phyloP scores from a whole-genome alignment of 2,329 filamentous ascomycete genomes.

The Pseudogymnoascus sp. region DNA sequence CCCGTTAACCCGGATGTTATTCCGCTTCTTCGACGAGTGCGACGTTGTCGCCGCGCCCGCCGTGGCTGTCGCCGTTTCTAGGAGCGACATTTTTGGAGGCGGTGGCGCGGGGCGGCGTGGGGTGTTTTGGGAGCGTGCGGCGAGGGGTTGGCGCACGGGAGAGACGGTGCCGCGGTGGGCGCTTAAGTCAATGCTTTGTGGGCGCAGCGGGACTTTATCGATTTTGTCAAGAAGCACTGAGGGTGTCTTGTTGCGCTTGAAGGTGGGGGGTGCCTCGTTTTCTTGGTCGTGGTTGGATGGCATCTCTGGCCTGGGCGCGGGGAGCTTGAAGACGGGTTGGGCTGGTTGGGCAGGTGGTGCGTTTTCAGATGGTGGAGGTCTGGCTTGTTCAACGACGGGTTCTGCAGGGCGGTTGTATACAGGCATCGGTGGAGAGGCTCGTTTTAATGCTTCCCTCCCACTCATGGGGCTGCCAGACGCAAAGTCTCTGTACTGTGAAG shows the following conservation, averaged over 20 bases:
- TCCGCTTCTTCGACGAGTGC: constrained; percentile 61
- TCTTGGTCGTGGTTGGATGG: constrained; percentile 70
- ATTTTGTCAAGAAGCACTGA: constrained; percentile 23
- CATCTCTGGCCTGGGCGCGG: constrained; percentile 46
- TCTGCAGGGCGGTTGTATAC: background rate
- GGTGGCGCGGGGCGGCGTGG: constrained; percentile 71
- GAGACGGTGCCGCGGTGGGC: constrained; percentile 33
- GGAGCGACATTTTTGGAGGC: constrained; percentile 90
- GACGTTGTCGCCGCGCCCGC: constrained; percentile 71
- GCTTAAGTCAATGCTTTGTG: constrained; percentile 38
- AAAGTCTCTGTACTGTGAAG: constrained; percentile 22
- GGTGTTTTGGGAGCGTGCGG: constrained; percentile 53
- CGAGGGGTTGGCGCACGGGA: constrained; percentile 49
- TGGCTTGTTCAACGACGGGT: constrained; percentile 28
- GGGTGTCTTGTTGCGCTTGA: constrained; percentile 40
- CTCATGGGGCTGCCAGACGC: constrained; percentile 46
- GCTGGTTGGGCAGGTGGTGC: constrained; percentile 36
- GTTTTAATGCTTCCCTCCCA: background rate
- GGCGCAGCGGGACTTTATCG: constrained; percentile 45
- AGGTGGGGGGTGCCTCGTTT: constrained; percentile 66
- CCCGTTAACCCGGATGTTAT: constrained; percentile 80
- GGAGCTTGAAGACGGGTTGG: constrained; percentile 50
- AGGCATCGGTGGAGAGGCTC: background rate
- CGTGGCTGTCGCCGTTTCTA: constrained; percentile 81
- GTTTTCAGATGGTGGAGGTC: constrained; percentile 34